These are phyloP conservation scores for Xylaria sp. DNA, from an alignment of 2,329 filamentous ascomycete species.

Conservation along the genomic window DNA sequence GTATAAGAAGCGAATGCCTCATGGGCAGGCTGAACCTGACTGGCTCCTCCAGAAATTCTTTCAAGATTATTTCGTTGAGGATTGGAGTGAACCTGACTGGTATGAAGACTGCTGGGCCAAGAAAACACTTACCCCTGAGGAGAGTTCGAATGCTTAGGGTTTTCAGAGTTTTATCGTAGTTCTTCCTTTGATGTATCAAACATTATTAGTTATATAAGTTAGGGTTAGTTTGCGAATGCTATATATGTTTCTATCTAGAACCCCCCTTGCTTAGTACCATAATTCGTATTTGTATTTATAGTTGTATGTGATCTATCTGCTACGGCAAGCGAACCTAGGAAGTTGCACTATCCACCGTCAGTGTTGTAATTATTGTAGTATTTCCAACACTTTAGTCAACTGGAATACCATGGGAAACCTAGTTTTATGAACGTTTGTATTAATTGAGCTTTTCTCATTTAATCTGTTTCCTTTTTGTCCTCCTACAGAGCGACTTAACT, in stretches of 20 bases:
- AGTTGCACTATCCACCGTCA: neutral
- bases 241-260: neutral
- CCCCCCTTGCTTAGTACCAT: neutral
- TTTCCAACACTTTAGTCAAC: neutral
- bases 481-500: neutral
- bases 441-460: neutral
- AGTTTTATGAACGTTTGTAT: neutral
- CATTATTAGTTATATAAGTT: neutral
- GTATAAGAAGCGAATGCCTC: neutral
- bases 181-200: neutral
- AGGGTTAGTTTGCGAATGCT: neutral
- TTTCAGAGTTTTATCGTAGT: neutral
- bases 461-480: neutral
- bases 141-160: neutral
- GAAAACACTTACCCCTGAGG: neutral
- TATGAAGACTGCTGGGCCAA: conserved; percentile 12
- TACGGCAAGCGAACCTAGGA: no score
- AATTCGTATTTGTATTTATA: neutral
- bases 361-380: neutral
- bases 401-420: no score
- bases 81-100: neutral
- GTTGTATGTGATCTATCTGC: neutral
- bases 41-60: conserved; percentile 9
- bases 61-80: conserved; percentile 9
- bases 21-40: neutral